Conservation (phyloP, 2,329 filamentous ascomycete genomes). For the Cordyceps javanica region DNA sequence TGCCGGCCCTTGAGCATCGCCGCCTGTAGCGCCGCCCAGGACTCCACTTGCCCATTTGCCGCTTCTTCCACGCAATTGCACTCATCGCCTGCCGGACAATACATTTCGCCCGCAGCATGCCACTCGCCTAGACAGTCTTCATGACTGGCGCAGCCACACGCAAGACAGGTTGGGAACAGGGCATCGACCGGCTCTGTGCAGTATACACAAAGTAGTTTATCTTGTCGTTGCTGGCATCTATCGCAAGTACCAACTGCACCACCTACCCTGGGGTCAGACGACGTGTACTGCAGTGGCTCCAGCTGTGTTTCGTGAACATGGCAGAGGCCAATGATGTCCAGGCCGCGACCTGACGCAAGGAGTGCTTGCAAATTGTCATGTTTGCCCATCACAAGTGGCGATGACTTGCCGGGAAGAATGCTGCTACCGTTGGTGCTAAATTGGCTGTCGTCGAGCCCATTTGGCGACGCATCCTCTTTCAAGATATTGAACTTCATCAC, state of each 20-base stretch:
- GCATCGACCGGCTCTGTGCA: constrained; percentile 56
- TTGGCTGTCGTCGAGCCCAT: constrained; percentile 15
- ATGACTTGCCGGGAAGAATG: constrained; percentile 31
- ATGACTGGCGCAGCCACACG: constrained; percentile 57
- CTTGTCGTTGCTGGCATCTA: constrained; percentile 49
- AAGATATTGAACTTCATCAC: constrained; percentile 64
- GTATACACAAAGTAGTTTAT: constrained; percentile 55
- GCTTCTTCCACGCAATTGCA: constrained; percentile 56
- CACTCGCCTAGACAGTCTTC: constrained; percentile 53
- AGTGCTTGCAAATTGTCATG: constrained; percentile 46
- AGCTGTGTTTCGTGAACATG: constrained; percentile 57
- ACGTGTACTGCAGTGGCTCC: constrained; percentile 48
- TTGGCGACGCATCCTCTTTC: constrained; percentile 35
- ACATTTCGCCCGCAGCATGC: constrained; percentile 49
- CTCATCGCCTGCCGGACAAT: constrained; percentile 59
- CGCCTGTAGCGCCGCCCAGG: constrained; percentile 46
- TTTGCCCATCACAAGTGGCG: constrained; percentile 51
- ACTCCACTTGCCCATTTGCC: constrained; percentile 51
- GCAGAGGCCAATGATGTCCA: constrained; percentile 59
- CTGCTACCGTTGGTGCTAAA: constrained; percentile 21
- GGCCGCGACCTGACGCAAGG: constrained; percentile 47
- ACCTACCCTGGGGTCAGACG: constrained; percentile 31
- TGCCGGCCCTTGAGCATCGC: constrained; percentile 29
- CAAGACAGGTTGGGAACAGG: constrained; percentile 55
- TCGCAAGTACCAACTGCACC: constrained; percentile 45